Evolutionary conservation across 129 eudicot genomes (phyloP).

Genomic region (Artemisia annua): DNA sequence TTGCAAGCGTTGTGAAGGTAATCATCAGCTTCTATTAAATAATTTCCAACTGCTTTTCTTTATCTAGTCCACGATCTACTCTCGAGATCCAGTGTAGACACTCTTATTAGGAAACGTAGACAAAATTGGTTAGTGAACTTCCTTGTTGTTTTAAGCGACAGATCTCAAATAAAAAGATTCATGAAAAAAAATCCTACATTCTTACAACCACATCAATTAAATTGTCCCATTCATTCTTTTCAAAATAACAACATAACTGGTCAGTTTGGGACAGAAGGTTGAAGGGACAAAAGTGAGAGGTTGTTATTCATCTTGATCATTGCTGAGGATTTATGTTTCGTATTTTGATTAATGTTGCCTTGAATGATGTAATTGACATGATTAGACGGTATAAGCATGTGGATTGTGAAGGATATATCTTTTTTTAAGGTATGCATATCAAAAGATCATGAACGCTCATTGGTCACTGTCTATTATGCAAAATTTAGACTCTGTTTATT

Average conservation of each 20-base stretch:
- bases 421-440: neutral
- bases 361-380: neutral
- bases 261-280: neutral
- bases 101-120: neutral
- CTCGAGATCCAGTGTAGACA: neutral
- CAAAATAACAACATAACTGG: neutral
- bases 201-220: neutral
- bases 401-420: neutral
- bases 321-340: neutral
- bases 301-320: neutral
- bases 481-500: neutral
- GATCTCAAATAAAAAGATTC: neutral
- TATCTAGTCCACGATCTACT: neutral
- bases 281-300: neutral
- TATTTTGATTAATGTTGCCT: neutral
- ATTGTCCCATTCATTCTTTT: neutral
- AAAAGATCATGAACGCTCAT: neutral
- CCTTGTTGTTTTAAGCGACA: constrained; percentile 2
- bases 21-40: neutral
- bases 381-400: neutral
- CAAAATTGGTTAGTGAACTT: neutral
- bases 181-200: neutral
- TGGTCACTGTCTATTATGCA: neutral
- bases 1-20: constrained; percentile 90
- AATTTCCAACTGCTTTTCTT: constrained; percentile 9